Conservation (phyloP, 2,329 filamentous ascomycete species). For the Pseudogymnoascus verrucosus region DNA sequence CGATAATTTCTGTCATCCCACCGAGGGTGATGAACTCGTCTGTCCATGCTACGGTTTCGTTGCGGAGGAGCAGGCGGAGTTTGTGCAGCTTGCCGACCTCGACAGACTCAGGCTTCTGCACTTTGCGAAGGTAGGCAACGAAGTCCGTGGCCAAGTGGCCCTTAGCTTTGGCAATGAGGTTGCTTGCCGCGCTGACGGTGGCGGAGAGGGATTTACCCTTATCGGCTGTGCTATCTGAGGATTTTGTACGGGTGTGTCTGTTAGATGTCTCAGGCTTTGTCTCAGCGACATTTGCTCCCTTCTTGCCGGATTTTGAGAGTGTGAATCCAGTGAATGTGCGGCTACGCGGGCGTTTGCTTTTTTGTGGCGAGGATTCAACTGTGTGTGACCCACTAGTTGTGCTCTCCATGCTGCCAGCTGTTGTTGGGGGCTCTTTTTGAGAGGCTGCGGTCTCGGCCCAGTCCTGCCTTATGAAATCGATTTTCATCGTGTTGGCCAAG, state of each 20-base stretch:
- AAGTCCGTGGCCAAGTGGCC: conserved; percentile 72
- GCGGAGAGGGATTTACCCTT: conserved; percentile 49
- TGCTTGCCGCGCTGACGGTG: conserved; percentile 46
- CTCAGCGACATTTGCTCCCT: conserved; percentile 34
- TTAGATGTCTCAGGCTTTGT: conserved; percentile 54
- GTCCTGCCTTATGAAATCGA: conserved; percentile 89
- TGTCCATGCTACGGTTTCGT: conserved; percentile 94
- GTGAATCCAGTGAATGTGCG: conserved; percentile 73
- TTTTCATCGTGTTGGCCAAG: conserved; percentile 82
- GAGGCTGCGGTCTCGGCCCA: conserved; percentile 59
- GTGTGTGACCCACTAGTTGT: conserved; percentile 31
- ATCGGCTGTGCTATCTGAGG: conserved; percentile 59
- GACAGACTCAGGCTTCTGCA: conserved; percentile 70
- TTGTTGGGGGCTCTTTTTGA: conserved; percentile 26
- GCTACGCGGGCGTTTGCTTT: conserved; percentile 55
- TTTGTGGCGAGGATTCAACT: conserved; percentile 31
- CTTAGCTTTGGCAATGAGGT: conserved; percentile 60
- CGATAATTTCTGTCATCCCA: conserved; percentile 87
- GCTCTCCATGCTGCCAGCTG: conserved; percentile 36
- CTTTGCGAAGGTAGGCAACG: conserved; percentile 74
- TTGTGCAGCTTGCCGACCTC: conserved; percentile 97
- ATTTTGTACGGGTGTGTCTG: conserved; percentile 63
- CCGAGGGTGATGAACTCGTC: conserved; percentile 83
- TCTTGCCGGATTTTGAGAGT: conserved; percentile 54
- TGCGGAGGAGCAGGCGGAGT: conserved; percentile 76